Evolutionary conservation across 192 early-diverging fungal genomes (phyloP).

Genomic region (Powellomyces hirtus): DNA sequence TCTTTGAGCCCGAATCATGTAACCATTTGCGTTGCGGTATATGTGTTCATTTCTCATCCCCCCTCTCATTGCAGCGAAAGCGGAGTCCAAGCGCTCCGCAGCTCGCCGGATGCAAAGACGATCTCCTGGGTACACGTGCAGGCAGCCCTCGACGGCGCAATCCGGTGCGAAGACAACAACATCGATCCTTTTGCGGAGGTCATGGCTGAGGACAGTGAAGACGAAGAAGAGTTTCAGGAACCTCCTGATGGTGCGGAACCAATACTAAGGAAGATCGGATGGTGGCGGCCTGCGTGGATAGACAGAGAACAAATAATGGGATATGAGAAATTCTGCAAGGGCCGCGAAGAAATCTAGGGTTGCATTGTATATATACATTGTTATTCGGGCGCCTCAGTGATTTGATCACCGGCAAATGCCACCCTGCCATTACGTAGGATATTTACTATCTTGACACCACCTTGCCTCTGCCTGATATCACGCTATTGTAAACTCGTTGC

Average conservation of each 20-base stretch:
- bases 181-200: conserved; percentile 2
- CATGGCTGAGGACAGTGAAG: neutral
- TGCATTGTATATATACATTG: neutral
- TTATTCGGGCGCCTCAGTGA: too few species aligned
- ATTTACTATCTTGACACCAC: too few species aligned
- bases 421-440: too few species aligned
- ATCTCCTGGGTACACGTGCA: conserved; percentile 25
- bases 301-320: conserved; percentile 16
- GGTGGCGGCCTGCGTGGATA: conserved; percentile 35
- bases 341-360: neutral
- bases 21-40: neutral
- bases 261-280: conserved; percentile 7
- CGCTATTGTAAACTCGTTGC: too few species aligned
- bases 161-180: neutral
- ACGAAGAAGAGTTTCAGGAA: neutral
- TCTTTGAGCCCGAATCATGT: neutral
- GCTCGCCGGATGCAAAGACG: neutral
- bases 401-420: too few species aligned
- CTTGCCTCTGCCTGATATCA: too few species aligned
- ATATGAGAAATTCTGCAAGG: conserved; percentile 28
- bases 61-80: conserved; percentile 28
- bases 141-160: conserved; percentile 26
- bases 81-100: conserved; percentile 25
- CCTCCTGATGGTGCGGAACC: neutral
- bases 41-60: too few species aligned